These are phyloP conservation scores for Spathaspora sp. DNA, from an alignment of 1,139 yeast species.

Conservation along the genomic window DNA sequence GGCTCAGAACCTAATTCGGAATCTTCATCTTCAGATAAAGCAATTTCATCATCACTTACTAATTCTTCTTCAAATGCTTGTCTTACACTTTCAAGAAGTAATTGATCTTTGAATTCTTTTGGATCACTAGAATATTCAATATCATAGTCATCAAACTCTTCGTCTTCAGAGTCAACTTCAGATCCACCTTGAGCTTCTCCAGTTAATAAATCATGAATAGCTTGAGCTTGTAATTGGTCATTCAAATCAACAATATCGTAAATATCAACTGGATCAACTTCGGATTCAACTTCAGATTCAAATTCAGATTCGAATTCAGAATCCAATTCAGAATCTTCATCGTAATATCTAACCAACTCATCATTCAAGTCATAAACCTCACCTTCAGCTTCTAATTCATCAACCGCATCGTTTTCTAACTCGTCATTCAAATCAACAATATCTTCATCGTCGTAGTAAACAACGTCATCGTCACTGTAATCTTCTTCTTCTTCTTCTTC, in stretches of 20 bases:
- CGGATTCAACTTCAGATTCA: slow-evolving; percentile 16
- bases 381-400: slow-evolving; percentile 36
- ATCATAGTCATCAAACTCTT: slow-evolving; percentile 9
- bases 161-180: slow-evolving; percentile 3
- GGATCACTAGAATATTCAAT: slow-evolving; percentile 31
- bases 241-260: slow-evolving; percentile 36
- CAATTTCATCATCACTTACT: slow-evolving; percentile 29
- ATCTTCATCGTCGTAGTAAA: slow-evolving; percentile 19
- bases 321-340: slow-evolving; percentile 14
- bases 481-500: slow-evolving; percentile 9
- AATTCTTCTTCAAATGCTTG: slow-evolving; percentile 39
- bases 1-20: slow-evolving; percentile 30
- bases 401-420: slow-evolving; percentile 35
- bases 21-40: slow-evolving; percentile 20
- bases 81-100: slow-evolving; percentile 41
- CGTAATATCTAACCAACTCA: slow-evolving; percentile 41
- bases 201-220: slow-evolving; percentile 16
- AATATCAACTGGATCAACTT: slow-evolving; percentile 32
- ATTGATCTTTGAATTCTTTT: slow-evolving; percentile 33
- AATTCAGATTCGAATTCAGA: slow-evolving; percentile 13
- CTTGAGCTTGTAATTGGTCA: slow-evolving; percentile 37
- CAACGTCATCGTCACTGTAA: slow-evolving; percentile 10
- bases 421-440: slow-evolving; percentile 38
- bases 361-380: slow-evolving; percentile 40
- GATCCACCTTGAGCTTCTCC: slow-evolving; percentile 10